phyloP scores from a whole-genome alignment of 2,329 filamentous ascomycete species.

The Talaromyces amestolkiae region DNA sequence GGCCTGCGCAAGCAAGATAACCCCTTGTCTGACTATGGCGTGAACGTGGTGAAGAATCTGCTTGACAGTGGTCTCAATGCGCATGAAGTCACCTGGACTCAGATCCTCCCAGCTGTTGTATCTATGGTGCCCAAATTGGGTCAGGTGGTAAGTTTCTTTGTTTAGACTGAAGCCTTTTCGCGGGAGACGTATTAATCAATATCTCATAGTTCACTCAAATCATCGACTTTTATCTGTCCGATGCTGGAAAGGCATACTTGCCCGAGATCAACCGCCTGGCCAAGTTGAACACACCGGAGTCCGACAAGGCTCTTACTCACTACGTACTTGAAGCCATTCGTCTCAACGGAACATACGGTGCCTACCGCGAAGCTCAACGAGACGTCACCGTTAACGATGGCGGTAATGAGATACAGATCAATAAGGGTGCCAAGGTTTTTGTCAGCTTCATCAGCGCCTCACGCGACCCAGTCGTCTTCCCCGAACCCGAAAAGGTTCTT shows the following conservation, averaged over 20 bases:
- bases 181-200: not conserved
- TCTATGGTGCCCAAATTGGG: conserved; percentile 70
- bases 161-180: too few species aligned
- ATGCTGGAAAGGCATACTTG: conserved; percentile 55
- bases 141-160: conserved; percentile 54
- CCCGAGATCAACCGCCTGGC: conserved; percentile 62
- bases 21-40: conserved; percentile 62
- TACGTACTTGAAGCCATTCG: conserved; percentile 72
- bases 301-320: conserved; percentile 63
- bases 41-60: conserved; percentile 63
- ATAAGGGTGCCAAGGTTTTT: conserved; percentile 60
- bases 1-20: conserved; percentile 53
- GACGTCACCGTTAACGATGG: conserved; percentile 54
- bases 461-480: conserved; percentile 59
- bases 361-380: conserved; percentile 56
- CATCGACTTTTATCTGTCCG: conserved; percentile 68
- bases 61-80: conserved; percentile 61
- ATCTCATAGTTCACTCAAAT: conserved; percentile 62
- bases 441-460: conserved; percentile 61
- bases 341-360: conserved; percentile 61
- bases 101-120: conserved; percentile 65
- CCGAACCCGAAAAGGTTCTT: conserved; percentile 59
- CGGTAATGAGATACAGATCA: conserved; percentile 49
- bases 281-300: conserved; percentile 53
- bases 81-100: conserved; percentile 67